Base-by-base conservation (phyloP, 2,329 filamentous ascomycete species). In the Phaeosphaeriaceae sp. region DNA sequence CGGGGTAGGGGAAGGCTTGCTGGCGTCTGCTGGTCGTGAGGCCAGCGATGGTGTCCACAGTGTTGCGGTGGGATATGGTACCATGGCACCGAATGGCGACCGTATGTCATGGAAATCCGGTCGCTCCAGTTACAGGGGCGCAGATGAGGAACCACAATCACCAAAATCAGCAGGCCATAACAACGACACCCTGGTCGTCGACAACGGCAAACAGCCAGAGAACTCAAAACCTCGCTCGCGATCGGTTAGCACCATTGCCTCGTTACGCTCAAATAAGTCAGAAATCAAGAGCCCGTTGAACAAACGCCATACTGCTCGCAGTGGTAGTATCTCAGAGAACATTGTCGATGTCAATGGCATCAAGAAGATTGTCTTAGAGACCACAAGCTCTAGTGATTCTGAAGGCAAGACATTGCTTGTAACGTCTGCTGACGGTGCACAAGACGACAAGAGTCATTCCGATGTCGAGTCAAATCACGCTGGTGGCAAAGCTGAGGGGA, bases 241-340 rank as follows among this genome's bases (percentile, higher is more conserved):
- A 11, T 78, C 70, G 5, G 65, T 67, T 46, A 76, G 72, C 62
- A 78, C 71, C 11, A 68, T 75, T 44, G 75, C 66, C 2, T 77
- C 75, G 0, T 56, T 78, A 9, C 70, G 58, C 48, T 74, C 71
- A 7, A 48, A 62, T 6, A 57, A 49, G 19, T 71, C 74, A 13
- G 61, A 53, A n/a, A 69, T 71, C 0, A 60, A 33, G 7, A 71
- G 62, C 22, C 69, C 72, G 0, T 62, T 66, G 10, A 73, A 72
- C 55, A 68, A 77, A 63, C 79, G 79, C 33, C 81, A 84, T 9
- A 81, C 83, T 4, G 88, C 88, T 6, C 84, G 90, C 56, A 91
- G 88, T 65, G 91, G 91, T 25, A 91, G 89, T 72, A 92, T 93
- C 67, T 92, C 90, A 0, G 90, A 93, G 76, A 91, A 90, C 60